These are phyloP conservation scores for Sporothrix euskadiensis DNA, from an alignment of 2,329 filamentous ascomycete genomes.

Conservation along the genomic window DNA sequence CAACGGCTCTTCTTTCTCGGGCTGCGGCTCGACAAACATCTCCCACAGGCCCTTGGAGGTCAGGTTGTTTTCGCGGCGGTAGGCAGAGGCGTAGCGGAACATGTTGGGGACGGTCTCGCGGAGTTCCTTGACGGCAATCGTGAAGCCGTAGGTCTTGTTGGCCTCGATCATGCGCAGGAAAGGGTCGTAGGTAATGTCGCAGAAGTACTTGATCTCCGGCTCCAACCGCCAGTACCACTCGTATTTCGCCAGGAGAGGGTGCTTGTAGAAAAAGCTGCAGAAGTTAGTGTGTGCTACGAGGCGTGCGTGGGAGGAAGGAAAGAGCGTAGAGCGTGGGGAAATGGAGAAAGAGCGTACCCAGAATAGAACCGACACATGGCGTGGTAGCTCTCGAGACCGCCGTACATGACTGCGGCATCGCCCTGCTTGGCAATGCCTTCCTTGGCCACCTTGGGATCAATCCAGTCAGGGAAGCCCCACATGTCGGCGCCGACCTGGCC, in stretches of 20 bases:
- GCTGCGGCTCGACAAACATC: constrained; percentile 90
- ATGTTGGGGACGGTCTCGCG: constrained; percentile 98
- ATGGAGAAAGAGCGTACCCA: constrained; percentile 59
- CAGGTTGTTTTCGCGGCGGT: constrained; percentile 88
- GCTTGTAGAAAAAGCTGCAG: constrained; percentile 88
- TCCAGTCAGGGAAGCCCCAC: constrained; percentile 98
- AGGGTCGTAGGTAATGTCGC: constrained; percentile 98
- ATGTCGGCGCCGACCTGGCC: constrained; percentile 86
- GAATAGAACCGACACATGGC: constrained; percentile 99
- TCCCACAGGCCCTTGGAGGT: constrained; percentile 94
- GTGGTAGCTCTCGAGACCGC: constrained; percentile 97
- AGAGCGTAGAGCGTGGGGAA: too few relatives aligned
- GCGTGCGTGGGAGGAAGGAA: too few relatives aligned
- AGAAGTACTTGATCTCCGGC: constrained; percentile 99
- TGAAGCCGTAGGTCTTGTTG: constrained; percentile 99
- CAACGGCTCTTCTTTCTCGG: constrained; percentile 57
- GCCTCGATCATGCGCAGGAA: constrained; percentile 91
- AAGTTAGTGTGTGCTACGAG: too few relatives aligned
- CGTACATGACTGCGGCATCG: constrained; percentile 98
- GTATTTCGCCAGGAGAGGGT: constrained; percentile 90
- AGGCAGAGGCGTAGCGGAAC: constrained; percentile 97
- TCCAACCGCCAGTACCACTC: constrained; percentile 99
- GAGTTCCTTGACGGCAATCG: constrained; percentile 96
- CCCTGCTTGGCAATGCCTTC: constrained; percentile 97
- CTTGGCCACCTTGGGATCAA: constrained; percentile 87